Conservation (phyloP, 2,329 filamentous ascomycete genomes). For the Neofusicoccum ribis region DNA sequence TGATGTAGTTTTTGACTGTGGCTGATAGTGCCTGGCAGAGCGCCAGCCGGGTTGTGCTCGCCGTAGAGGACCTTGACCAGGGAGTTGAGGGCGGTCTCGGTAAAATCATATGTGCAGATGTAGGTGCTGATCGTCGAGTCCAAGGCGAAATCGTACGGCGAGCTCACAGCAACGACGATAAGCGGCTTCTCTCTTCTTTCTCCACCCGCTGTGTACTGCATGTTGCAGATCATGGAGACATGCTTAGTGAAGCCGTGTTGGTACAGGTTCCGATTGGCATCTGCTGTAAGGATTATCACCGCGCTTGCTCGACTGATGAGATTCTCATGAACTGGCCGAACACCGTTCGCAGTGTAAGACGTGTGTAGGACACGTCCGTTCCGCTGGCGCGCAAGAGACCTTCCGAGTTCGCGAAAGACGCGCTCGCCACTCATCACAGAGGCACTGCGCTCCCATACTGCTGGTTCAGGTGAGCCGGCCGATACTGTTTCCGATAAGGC, state of each 20-base stretch:
- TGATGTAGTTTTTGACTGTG: slow-evolving; percentile 86
- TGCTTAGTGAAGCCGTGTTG: slow-evolving; percentile 95
- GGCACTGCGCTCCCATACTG: slow-evolving; percentile 57
- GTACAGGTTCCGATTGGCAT: slow-evolving; percentile 91
- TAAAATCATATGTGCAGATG: slow-evolving; percentile 94
- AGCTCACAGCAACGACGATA: slow-evolving; percentile 89
- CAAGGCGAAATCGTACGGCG: slow-evolving; percentile 94
- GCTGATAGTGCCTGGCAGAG: slow-evolving; percentile 69
- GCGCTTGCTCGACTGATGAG: slow-evolving; percentile 84
- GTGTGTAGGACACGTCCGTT: slow-evolving; percentile 88
- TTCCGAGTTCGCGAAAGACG: slow-evolving; percentile 86
- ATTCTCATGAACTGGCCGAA: slow-evolving; percentile 90
- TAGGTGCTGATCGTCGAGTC: slow-evolving; percentile 89
- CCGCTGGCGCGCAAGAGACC: slow-evolving; percentile 80
- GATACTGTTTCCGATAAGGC: slow-evolving; percentile 63
- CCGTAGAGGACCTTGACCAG: slow-evolving; percentile 83
- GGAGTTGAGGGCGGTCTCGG: slow-evolving; percentile 83
- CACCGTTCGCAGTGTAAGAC: slow-evolving; percentile 90
- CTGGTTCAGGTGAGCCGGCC: slow-evolving; percentile 58
- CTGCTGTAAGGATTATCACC: slow-evolving; percentile 87
- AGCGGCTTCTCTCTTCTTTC: slow-evolving; percentile 78
- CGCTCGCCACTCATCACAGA: slow-evolving; percentile 87
- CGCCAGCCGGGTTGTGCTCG: slow-evolving; percentile 61
- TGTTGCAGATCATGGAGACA: slow-evolving; percentile 90
- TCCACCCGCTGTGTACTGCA: slow-evolving; percentile 69